phyloP scores from a whole-genome alignment of 129 eudicot species.

The Chrysanthemum lavandulifolium region DNA sequence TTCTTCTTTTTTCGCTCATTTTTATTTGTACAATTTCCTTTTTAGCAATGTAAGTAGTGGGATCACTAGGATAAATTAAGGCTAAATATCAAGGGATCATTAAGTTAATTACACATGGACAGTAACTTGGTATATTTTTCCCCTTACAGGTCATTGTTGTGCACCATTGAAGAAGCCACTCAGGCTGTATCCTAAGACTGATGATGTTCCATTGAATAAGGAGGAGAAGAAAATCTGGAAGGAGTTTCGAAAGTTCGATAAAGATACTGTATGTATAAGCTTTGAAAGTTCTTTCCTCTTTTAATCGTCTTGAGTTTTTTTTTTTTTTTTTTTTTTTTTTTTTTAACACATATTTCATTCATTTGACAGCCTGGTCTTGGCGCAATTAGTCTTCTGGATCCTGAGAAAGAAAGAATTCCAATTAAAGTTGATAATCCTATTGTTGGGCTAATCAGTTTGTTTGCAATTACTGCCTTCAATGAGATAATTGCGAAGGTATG shows the following conservation, averaged over 20 bases:
- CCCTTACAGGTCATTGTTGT: too few relatives aligned
- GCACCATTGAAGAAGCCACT: too few relatives aligned
- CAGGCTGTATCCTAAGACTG: not conserved
- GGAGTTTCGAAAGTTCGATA: not conserved
- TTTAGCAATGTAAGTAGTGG: too few relatives aligned
- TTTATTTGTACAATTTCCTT: too few relatives aligned
- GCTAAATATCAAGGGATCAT: too few relatives aligned
- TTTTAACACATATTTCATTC: not conserved
- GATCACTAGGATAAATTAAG: too few relatives aligned
- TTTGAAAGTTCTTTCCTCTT: not conserved
- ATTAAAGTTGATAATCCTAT: not conserved
- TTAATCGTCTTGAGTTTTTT: not conserved
- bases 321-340: too few relatives aligned
- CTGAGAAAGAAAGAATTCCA: not conserved
- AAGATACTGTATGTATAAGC: not conserved
- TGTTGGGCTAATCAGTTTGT: not conserved
- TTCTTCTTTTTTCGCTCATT: too few relatives aligned
- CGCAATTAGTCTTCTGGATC: not conserved
- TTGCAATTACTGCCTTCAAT: too few relatives aligned
- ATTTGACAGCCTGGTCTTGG: not conserved
- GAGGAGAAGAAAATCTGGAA: not conserved
- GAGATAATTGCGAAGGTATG: too few relatives aligned
- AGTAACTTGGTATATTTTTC: not conserved
- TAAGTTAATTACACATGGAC: not conserved
- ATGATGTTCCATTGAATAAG: constrained; percentile 3